Evolutionary conservation across 1,139 yeast species (phyloP).

Genomic region (Nematodospora anomalae): DNA sequence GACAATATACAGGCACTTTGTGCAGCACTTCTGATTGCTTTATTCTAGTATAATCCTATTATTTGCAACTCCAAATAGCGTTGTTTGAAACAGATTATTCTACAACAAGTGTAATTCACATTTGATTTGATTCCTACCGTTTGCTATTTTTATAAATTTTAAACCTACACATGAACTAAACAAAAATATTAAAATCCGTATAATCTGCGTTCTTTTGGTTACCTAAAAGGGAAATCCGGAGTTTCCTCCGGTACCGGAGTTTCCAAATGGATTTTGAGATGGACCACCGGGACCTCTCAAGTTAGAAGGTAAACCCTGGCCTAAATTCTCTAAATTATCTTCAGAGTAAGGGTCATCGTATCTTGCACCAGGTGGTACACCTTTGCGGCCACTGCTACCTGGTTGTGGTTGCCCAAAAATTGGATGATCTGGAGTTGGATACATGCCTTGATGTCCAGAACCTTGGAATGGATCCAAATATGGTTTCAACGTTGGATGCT

Average conservation of each 20-base stretch:
- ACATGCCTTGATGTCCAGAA: slow-evolving; percentile 49
- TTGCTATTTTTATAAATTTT: not conserved
- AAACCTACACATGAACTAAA: not conserved
- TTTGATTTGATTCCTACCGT: too few relatives aligned
- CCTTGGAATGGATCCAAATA: slow-evolving; percentile 30
- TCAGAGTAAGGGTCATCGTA: slow-evolving; percentile 55
- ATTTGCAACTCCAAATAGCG: too few relatives aligned
- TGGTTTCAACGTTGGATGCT: slow-evolving; percentile 44
- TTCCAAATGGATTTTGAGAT: slow-evolving; percentile 6
- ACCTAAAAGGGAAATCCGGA: slow-evolving; percentile 6
- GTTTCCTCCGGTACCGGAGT: slow-evolving; percentile 12
- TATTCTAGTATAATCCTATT: too few relatives aligned
- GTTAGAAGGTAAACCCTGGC: slow-evolving; percentile 51
- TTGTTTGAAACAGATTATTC: too few relatives aligned
- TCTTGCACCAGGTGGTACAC: slow-evolving; percentile 53
- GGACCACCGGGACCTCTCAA: slow-evolving; percentile 25
- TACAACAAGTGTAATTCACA: too few relatives aligned
- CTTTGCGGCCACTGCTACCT: slow-evolving; percentile 27
- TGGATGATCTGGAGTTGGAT: slow-evolving; percentile 53
- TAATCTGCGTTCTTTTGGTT: not conserved
- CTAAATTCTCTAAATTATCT: slow-evolving; percentile 43
- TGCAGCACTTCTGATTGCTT: too few relatives aligned
- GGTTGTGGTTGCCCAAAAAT: slow-evolving; percentile 31
- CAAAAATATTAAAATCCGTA: not conserved
- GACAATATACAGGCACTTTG: too few relatives aligned